These are phyloP conservation scores for Bipolaris sorokiniana DNA, from an alignment of 2,329 filamentous ascomycete species.

Conservation along the genomic window DNA sequence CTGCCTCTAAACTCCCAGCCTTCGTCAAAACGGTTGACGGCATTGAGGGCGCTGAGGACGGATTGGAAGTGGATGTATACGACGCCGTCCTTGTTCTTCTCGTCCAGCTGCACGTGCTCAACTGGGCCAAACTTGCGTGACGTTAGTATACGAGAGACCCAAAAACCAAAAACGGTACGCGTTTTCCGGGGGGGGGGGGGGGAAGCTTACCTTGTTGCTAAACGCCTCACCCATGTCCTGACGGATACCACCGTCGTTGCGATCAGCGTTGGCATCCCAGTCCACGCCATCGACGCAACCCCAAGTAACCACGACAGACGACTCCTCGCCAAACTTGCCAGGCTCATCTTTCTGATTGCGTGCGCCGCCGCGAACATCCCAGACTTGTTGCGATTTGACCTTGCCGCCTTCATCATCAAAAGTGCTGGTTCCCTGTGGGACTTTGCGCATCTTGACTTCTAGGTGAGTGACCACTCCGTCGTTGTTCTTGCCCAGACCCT, in stretches of 20 bases:
- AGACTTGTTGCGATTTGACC: slow-evolving; percentile 53
- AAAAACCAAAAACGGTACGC: not conserved
- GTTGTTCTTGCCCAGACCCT: slow-evolving; percentile 81
- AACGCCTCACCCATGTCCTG: slow-evolving; percentile 98
- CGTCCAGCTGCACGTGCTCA: slow-evolving; percentile 73
- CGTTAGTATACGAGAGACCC: slow-evolving; percentile 6
- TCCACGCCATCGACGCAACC: slow-evolving; percentile 90
- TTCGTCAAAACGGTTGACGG: slow-evolving; percentile 87
- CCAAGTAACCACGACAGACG: slow-evolving; percentile 78
- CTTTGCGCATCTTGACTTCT: slow-evolving; percentile 61
- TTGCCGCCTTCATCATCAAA: slow-evolving; percentile 58
- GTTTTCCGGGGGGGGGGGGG: too few relatives aligned
- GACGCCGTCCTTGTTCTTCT: slow-evolving; percentile 63
- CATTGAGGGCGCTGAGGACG: slow-evolving; percentile 80
- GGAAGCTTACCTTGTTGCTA: slow-evolving; percentile 68
- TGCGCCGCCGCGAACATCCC: slow-evolving; percentile 79
- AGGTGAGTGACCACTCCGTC: slow-evolving; percentile 86
- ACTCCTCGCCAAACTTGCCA: slow-evolving; percentile 63
- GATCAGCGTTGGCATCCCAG: slow-evolving; percentile 73
- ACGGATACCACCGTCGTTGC: slow-evolving; percentile 68
- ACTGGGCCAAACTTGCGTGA: slow-evolving; percentile 77
- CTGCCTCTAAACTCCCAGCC: slow-evolving; percentile 94
- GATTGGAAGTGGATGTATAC: slow-evolving; percentile 96
- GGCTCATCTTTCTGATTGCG: slow-evolving; percentile 48
- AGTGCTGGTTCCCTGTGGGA: slow-evolving; percentile 23